Percentiles rank a stretch among this genome's conserved stretches.
Conservation (phyloP, 345 rosid genomes). For the Erodium maritimum region DNA sequence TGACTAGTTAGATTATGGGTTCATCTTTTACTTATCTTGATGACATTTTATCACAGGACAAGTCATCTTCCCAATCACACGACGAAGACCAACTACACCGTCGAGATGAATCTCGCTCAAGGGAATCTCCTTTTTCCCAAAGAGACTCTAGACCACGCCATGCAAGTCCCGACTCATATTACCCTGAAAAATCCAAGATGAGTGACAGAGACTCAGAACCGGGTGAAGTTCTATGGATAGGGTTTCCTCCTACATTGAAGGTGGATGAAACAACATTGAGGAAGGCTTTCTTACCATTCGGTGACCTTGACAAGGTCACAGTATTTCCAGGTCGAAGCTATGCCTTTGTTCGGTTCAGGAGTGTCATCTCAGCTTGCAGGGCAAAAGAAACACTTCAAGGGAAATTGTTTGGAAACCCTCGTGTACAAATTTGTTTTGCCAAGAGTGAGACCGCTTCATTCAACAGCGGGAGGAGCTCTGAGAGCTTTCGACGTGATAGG, state of each 20-base stretch:
- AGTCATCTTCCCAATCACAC: slow-evolving; percentile 40
- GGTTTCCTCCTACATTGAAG: slow-evolving; percentile 72
- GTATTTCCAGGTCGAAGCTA: slow-evolving; percentile 92
- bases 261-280: slow-evolving; percentile 71
- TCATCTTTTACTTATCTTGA: slow-evolving; percentile 17
- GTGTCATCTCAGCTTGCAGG: slow-evolving; percentile 50
- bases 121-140: slow-evolving; percentile 49
- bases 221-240: slow-evolving; percentile 87
- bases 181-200: slow-evolving; percentile 41
- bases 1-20: not conserved
- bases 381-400: slow-evolving; percentile 96
- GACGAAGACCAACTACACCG: slow-evolving; percentile 42
- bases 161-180: slow-evolving; percentile 49
- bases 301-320: slow-evolving; percentile 74
- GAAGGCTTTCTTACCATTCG: slow-evolving; percentile 75
- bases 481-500: slow-evolving; percentile 41
- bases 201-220: slow-evolving; percentile 62
- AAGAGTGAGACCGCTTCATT: slow-evolving; percentile 66
- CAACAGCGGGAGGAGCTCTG: slow-evolving; percentile 46
- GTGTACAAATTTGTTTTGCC: slow-evolving; percentile 87
- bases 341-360: slow-evolving; percentile 79
- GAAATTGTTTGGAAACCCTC: slow-evolving; percentile 87
- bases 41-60: slow-evolving; percentile 59
- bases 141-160: slow-evolving; percentile 51
- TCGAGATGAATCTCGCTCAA: slow-evolving; percentile 46